Evolutionary conservation across 2,329 filamentous ascomycete species (phyloP), one percentile per base, ranked within the genome.

Genomic region (Aureobasidium sp.): DNA sequence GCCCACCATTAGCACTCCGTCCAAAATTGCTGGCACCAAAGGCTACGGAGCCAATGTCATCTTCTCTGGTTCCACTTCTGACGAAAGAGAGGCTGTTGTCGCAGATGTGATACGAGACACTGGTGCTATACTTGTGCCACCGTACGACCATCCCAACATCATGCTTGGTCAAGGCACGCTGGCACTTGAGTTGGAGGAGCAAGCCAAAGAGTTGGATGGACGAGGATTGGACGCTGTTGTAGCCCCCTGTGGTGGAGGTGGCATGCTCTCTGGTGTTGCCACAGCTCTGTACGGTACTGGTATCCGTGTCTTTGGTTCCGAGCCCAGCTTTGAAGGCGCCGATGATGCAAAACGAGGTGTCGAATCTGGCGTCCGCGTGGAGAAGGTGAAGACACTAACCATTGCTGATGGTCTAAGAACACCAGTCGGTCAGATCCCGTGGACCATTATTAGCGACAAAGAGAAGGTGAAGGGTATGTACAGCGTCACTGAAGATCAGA

Each of bases 121-220:
- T 0, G 87, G 88, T 44, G 91, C 91, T 0, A 84, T 86, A 0
- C 78, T 97, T 10, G 83, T 99, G 5, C 92, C 92, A 59, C 92
- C 94, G 0, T 97, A 97, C 72, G 90, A 97, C 73, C 90, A 97
- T 75, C 88, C 89, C 3, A 85, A 97, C 73, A 91, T 97, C 66
- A 88, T 97, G 61, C 83, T 96, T 0, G 93, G 94, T 0, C 92
- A 97, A 77, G 94, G 93, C n/a, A 97, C 93, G 0, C 79, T 90
- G 64, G 92, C 86, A 0, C 73, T 97, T 5, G 94, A 99, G 74
- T 74, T 97, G 37, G 86, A 91, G 71, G 78, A 82, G 63, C 92
- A 97, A 71, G 89, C 87, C 1, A 73, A 71, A 4, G 78, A 80
- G 47, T 68, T 87, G 64, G 41, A 55, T n/a, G 21, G 30, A 30